These are phyloP conservation scores for Solanum hybrid DNA, from an alignment of 305 asterid genomes.

Conservation along the genomic window DNA sequence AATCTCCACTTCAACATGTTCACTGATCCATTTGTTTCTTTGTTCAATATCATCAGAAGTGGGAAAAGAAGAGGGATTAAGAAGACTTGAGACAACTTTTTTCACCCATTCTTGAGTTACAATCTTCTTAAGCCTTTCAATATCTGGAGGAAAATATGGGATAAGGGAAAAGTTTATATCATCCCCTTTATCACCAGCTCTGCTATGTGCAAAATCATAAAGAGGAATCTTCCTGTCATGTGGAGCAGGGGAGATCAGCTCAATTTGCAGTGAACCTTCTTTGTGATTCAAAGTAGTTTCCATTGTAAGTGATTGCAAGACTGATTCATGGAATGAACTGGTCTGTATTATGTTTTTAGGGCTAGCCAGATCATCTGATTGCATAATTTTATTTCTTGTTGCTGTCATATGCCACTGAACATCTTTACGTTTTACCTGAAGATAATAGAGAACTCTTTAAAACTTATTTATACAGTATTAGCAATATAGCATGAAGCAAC, in stretches of 20 bases:
- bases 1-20: conserved; percentile 63
- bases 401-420: conserved; percentile 59
- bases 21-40: conserved; percentile 41
- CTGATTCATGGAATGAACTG: conserved; percentile 10
- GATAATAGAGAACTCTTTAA: not conserved
- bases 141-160: conserved; percentile 73
- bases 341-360: conserved; percentile 12
- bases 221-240: conserved; percentile 52
- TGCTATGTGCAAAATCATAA: conserved; percentile 66
- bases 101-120: conserved; percentile 73
- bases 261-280: conserved; percentile 17
- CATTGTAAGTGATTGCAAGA: conserved; percentile 13
- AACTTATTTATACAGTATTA: not conserved
- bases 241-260: conserved; percentile 37
- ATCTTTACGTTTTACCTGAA: conserved; percentile 55
- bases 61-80: conserved; percentile 50
- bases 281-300: conserved; percentile 12
- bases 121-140: conserved; percentile 57
- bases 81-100: conserved; percentile 43
- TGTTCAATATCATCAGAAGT: conserved; percentile 23
- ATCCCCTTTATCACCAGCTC: conserved; percentile 91
- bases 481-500: not conserved
- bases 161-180: conserved; percentile 76
- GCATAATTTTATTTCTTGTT: conserved; percentile 26
- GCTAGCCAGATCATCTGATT: conserved; percentile 20